Base-by-base conservation (phyloP, 2,329 filamentous ascomycete species). In the Cryphonectria japonica region DNA sequence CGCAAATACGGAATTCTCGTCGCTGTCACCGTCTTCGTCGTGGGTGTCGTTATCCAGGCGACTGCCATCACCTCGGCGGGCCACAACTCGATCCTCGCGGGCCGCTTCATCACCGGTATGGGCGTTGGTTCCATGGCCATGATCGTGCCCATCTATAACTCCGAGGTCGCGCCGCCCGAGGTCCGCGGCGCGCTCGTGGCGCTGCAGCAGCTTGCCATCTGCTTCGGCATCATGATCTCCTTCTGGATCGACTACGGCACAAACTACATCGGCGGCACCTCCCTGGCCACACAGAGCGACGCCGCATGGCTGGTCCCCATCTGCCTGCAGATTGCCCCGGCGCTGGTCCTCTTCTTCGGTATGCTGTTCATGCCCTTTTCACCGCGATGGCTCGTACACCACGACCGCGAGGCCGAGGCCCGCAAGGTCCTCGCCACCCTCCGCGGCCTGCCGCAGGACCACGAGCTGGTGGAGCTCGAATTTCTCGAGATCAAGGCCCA, bases 401-500 rank as follows among this genome's bases (percentile, higher is more conserved):
- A 92, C 76, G 84, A 83, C 70, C 89, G 91, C 50, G 91, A 94
- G 76, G 85, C 85, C 0, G 92, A 95, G 78, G 91, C 91, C 0
- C 87, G 88, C 22, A 78, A 78, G 13, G 88, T 90, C 0, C 84
- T 95, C 0, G 88, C 91, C 0, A 83, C 78, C 66, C 87, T 95
- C 2, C 89, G 93, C 34, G 85, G 84, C 7, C 85, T 93, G 0
- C 79, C 87, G 0, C 77, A 82, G 22, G 86, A 91, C 73, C 86
- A 94, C 76, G 89, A 93, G 70, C 85, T 93, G 0, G 87, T 95
- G 52, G 87, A 91, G 74, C 84, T 94, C 1, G 93, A 95, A 76
- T 94, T 92, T 77, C 86, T 94, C n/a, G 93, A 95, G 78, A 95
- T 95, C 81, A 93, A 93, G 79, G 92, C 92, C 0, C 91, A 94